Percentiles rank a stretch among this genome's conserved stretches.
These are phyloP conservation scores for Lentinula guzmanii DNA, from an alignment of 768 basidiomycete genomes.

Conservation along the genomic window DNA sequence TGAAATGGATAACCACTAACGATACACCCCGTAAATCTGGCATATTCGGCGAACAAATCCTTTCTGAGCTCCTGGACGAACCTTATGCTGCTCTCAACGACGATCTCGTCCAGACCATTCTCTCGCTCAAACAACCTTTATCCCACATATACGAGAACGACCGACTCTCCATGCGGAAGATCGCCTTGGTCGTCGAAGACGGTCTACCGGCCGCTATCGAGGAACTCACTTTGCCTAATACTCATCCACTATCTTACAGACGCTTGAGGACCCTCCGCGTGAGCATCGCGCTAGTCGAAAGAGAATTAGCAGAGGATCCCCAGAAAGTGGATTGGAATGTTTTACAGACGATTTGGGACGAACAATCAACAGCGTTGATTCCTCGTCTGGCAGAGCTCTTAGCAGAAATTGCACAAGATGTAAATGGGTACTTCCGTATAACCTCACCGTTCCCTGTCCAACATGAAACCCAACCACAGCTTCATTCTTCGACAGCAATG, in stretches of 20 bases:
- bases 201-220: conserved; percentile 60
- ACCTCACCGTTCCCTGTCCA: conserved; percentile 13
- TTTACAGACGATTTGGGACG: conserved; percentile 55
- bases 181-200: conserved; percentile 64
- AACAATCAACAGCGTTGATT: conserved; percentile 49
- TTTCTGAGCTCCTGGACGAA: conserved; percentile 53
- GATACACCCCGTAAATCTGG: conserved; percentile 59
- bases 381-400: conserved; percentile 51
- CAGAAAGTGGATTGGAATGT: conserved; percentile 51
- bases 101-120: conserved; percentile 53
- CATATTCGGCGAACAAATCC: conserved; percentile 63
- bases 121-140: conserved; percentile 53
- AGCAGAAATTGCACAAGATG: conserved; percentile 41
- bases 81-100: conserved; percentile 54
- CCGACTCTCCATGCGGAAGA: conserved; percentile 48
- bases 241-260: conserved; percentile 45
- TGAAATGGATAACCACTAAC: conserved; percentile 67
- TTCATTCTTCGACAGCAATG: neutral
- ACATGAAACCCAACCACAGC: neutral
- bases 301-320: conserved; percentile 38
- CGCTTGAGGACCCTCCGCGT: conserved; percentile 58
- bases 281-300: conserved; percentile 50
- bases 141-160: conserved; percentile 60
- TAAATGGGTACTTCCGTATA: conserved; percentile 47
- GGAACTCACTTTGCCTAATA: conserved; percentile 45